Base-by-base conservation (phyloP, 148 eudicot species). In the Vaccinium corymbosum region DNA sequence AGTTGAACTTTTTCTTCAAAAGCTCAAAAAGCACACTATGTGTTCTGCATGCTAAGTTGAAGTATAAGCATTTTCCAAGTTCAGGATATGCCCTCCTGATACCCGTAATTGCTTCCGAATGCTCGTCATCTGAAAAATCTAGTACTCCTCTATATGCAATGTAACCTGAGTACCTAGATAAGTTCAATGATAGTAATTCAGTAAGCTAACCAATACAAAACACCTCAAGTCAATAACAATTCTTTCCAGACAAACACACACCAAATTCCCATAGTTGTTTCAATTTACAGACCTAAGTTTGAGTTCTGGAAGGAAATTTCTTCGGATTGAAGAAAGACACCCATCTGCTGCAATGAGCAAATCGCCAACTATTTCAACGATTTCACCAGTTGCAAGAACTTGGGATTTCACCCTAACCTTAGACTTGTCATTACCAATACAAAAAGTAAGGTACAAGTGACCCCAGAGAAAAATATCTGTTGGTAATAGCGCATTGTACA, bases 81-180 rank as follows among this genome's bases (percentile, higher is more conserved):
- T 95, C 95, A 9, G 89, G 94, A 83, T 94, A 95, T 17, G 80
- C 91, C 62, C 71, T 87, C 81, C 89, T 84, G 48, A 95, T 78
- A 57, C 89, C 93, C 53, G 25, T 64, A 19, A 93, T 86, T 22
- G 87, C 82, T 46, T 89, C 94, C 0, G 91, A 91, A 48, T 90
- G 74, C 85, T 88, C 88, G 49, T 86, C 82, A 25, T 87, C 87
- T 8, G 93, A 86, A 85, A 88, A 91, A 85, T 94, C 95, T 52
- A 94, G 87, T 68, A 95, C 92, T 35, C 98, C 98, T 91, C 97
- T 93, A 97, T 97, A 94, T 73, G 97, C 98, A 87, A 94, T 91
- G 71, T 94, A 95, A 55, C 98, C 98, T 73, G 97, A 83, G 79
- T 93, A 94, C 89, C 96, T 92, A 46, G 62, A 80, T 17, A 57